These are phyloP conservation scores for Nitzschia sp. DNA, from an alignment of 108 stramenopile species.

Conservation along the genomic window DNA sequence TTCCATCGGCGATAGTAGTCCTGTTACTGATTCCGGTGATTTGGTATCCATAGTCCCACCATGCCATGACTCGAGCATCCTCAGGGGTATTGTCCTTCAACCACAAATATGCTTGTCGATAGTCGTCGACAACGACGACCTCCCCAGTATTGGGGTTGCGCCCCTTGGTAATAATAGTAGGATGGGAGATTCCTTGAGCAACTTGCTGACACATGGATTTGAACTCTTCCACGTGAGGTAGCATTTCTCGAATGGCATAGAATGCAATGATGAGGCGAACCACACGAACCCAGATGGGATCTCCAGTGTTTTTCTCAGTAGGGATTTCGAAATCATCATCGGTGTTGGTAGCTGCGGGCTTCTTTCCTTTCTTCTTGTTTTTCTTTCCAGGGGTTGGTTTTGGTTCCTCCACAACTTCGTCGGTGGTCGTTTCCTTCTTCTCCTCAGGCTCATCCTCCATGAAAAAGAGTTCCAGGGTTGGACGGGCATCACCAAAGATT, in stretches of 20 bases:
- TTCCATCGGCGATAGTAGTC: constrained; percentile 98
- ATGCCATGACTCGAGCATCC: constrained; percentile 96
- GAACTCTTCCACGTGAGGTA: constrained; percentile 52
- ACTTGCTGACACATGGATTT: constrained; percentile 41
- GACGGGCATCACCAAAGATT: constrained; percentile 32
- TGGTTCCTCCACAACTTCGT: not conserved
- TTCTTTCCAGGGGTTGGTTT: constrained; percentile 18
- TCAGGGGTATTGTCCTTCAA: constrained; percentile 94
- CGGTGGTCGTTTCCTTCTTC: not conserved
- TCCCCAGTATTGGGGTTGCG: constrained; percentile 52
- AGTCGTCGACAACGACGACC: constrained; percentile 89
- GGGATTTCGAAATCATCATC: constrained; percentile 4
- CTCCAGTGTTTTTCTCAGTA: constrained; percentile 24
- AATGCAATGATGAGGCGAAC: constrained; percentile 29
- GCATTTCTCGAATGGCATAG: constrained; percentile 26
- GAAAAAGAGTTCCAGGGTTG: constrained; percentile 21
- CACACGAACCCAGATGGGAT: constrained; percentile 40
- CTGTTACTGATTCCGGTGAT: constrained; percentile 96
- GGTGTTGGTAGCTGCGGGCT: constrained; percentile 13
- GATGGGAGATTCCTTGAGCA: constrained; percentile 71
- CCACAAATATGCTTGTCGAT: constrained; percentile 98
- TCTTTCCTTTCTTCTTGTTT: constrained; percentile 42
- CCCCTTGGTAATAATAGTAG: constrained; percentile 91
- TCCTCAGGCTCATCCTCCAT: constrained; percentile 19
- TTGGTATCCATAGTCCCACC: constrained; percentile 96